A percentile compares a stretch with the other conserved stretches of the same genome.
These are phyloP conservation scores for Tylopilus intermedius DNA, from an alignment of 768 basidiomycete genomes.

Conservation along the genomic window DNA sequence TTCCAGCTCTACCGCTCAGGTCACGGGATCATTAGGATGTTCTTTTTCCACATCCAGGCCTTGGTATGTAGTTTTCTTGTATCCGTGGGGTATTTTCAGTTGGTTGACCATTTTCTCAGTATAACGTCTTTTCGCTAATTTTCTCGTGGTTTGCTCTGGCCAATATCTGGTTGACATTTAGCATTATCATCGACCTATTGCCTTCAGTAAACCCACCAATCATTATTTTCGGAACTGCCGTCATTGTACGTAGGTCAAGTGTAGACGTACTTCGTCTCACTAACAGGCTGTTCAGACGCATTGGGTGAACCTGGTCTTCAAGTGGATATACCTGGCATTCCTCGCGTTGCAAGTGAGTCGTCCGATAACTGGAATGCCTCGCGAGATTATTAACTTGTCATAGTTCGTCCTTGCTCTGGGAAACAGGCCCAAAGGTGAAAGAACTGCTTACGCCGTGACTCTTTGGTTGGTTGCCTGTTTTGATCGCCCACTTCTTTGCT, in stretches of 20 bases:
- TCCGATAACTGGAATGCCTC: not conserved
- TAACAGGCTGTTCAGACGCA: conserved; percentile 49
- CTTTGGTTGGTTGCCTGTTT: conserved; percentile 48
- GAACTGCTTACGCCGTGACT: conserved; percentile 61
- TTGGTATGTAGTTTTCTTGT: conserved; percentile 47
- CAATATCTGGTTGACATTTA: conserved; percentile 93
- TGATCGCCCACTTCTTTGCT: conserved; percentile 2
- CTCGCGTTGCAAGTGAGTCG: conserved; percentile 64
- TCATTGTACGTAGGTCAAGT: conserved; percentile 48
- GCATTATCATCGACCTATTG: conserved; percentile 87
- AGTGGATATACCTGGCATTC: conserved; percentile 86
- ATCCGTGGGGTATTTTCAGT: not conserved
- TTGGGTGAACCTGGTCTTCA: conserved; percentile 78
- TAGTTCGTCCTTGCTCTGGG: conserved; percentile 70
- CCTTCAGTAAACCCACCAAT: conserved; percentile 40
- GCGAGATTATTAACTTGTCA: not conserved
- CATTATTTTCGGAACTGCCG: conserved; percentile 66
- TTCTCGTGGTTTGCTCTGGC: conserved; percentile 94
- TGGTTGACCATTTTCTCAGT: conserved; percentile 40
- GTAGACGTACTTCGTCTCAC: not conserved
- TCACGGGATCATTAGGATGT: conserved; percentile 88
- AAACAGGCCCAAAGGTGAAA: conserved; percentile 87
- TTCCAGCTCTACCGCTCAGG: conserved; percentile 81
- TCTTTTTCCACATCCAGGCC: conserved; percentile 94
- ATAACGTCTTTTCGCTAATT: conserved; percentile 77